phyloP scores from a whole-genome alignment of 306 rosid species.

The Luffa aegyptiaca region DNA sequence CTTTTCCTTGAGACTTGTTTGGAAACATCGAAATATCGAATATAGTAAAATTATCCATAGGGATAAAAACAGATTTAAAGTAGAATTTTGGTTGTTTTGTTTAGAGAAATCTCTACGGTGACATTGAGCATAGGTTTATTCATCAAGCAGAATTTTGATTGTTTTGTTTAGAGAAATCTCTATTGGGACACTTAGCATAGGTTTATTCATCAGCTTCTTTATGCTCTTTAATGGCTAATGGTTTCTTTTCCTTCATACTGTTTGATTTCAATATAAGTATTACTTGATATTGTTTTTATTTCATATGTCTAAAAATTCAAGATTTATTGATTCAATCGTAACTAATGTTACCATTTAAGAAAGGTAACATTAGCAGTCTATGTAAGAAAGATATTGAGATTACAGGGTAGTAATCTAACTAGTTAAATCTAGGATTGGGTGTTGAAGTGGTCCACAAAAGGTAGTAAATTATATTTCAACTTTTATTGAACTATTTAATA shows the following conservation, averaged over 20 bases:
- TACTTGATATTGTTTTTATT: too few species aligned
- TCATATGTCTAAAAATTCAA: too few species aligned
- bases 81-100: background rate
- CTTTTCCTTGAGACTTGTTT: background rate
- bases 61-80: background rate
- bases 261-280: constrained; percentile 27
- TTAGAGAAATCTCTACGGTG: background rate
- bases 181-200: background rate
- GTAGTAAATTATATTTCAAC: too few species aligned
- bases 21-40: background rate
- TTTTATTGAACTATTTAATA: too few species aligned
- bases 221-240: constrained; percentile 18
- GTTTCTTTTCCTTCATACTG: constrained; percentile 18
- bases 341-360: too few species aligned
- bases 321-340: too few species aligned
- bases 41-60: background rate
- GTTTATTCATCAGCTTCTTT: background rate
- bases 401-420: too few species aligned
- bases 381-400: too few species aligned
- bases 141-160: background rate
- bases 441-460: too few species aligned
- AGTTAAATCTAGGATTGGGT: too few species aligned
- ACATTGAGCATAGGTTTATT: background rate
- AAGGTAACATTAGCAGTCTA: too few species aligned
- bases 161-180: background rate